Conservation (phyloP, 1,284 basidiomycete species). For the Irpex lacteus region DNA sequence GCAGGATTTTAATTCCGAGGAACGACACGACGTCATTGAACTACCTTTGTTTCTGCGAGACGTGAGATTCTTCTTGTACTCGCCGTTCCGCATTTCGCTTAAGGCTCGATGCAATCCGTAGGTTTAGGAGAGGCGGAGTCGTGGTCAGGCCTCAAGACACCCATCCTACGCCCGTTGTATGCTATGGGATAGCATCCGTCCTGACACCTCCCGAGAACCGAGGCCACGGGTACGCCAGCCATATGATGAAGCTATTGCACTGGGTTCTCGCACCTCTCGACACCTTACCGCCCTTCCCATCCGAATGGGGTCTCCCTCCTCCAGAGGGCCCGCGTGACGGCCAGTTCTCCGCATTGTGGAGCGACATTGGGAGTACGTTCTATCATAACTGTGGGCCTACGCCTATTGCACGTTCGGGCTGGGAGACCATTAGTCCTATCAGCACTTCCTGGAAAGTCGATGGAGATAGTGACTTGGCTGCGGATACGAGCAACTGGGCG, state of each 20-base stretch:
- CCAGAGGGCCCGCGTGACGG: conserved; percentile 25
- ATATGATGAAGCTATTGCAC: conserved; percentile 52
- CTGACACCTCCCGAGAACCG: conserved; percentile 41
- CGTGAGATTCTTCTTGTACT: conserved; percentile 27
- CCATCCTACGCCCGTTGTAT: conserved; percentile 24
- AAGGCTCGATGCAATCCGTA: no score
- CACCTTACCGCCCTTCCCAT: conserved; percentile 33
- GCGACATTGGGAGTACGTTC: conserved; percentile 56
- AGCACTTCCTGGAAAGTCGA: conserved; percentile 43
- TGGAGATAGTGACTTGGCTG: no score
- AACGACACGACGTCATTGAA: conserved; percentile 36
- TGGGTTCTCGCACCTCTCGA: conserved; percentile 35
- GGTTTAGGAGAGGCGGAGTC: conserved; percentile 24
- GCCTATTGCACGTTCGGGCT: conserved; percentile 37
- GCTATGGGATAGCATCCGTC: conserved; percentile 42
- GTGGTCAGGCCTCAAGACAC: conserved; percentile 16
- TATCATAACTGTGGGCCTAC: conserved; percentile 46
- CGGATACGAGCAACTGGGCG: not conserved
- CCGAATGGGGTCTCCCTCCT: conserved; percentile 37
- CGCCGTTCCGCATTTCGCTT: no score
- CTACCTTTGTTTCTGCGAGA: conserved; percentile 45
- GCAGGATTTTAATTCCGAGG: conserved; percentile 40
- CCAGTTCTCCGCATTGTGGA: conserved; percentile 57
- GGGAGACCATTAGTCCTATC: conserved; percentile 39
- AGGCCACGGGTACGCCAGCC: conserved; percentile 41